Evolutionary conservation across 257 asterid genomes (phyloP).

Genomic region (Lithospermum erythrorhizon): DNA sequence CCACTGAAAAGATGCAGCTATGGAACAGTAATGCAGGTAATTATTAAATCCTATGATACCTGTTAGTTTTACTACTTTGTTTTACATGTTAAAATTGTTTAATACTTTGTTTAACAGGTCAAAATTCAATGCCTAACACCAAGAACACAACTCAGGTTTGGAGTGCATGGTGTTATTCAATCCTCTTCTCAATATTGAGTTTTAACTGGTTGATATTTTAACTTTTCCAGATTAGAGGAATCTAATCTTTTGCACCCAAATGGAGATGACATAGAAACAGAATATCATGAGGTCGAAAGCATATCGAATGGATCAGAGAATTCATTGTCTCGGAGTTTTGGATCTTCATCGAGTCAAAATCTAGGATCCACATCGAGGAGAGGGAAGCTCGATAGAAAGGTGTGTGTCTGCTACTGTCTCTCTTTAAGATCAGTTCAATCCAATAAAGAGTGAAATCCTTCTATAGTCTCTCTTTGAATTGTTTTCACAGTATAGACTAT

Average conservation of each 20-base stretch:
- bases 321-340: conserved; percentile 23
- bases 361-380: conserved; percentile 23
- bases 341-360: conserved; percentile 22
- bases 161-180: conserved; percentile 7
- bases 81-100: conserved; percentile 40
- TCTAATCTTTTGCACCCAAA: conserved; percentile 23
- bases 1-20: conserved; percentile 65
- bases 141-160: conserved; percentile 47
- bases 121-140: conserved; percentile 61
- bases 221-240: conserved; percentile 40
- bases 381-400: conserved; percentile 41
- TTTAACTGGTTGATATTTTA: conserved; percentile 9
- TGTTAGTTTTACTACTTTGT: not conserved
- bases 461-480: no score
- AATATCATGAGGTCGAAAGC: conserved; percentile 18
- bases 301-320: conserved; percentile 26
- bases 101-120: conserved; percentile 33
- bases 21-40: conserved; percentile 67
- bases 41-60: not conserved
- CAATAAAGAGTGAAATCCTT: no score
- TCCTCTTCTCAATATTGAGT: conserved; percentile 2
- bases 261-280: conserved; percentile 24
- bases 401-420: conserved; percentile 8
- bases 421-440: not conserved
- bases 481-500: no score